These are phyloP conservation scores for Croton setiger DNA, from an alignment of 441 rosid genomes.

Conservation along the genomic window DNA sequence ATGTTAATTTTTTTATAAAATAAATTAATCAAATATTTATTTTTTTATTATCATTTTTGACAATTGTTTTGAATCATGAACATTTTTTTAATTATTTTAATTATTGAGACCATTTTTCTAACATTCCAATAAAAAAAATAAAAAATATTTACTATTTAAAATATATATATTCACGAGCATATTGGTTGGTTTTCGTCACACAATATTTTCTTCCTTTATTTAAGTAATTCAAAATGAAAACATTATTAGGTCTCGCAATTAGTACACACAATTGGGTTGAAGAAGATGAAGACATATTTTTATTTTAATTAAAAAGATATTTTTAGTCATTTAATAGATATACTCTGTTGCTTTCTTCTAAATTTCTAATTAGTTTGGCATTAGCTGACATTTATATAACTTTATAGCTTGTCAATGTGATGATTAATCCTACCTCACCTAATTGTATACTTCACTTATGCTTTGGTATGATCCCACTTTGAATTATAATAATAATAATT, in stretches of 20 bases:
- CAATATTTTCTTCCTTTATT: background rate
- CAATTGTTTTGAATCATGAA: too few species aligned
- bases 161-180: too few species aligned
- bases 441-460: background rate
- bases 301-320: background rate
- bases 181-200: too few species aligned
- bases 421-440: background rate
- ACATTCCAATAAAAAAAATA: too few species aligned
- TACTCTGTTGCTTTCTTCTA: background rate
- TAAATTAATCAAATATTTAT: too few species aligned
- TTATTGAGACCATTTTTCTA: too few species aligned
- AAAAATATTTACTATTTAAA: too few species aligned
- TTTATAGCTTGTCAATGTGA: background rate
- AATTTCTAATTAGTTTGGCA: conserved; percentile 1
- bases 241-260: conserved; percentile 4
- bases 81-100: too few species aligned
- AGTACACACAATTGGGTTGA: conserved; percentile 9
- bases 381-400: conserved; percentile 6
- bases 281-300: background rate
- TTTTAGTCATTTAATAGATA: too few species aligned
- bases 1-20: too few species aligned
- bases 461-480: background rate
- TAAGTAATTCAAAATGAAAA: background rate
- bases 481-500: background rate
- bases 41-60: too few species aligned